A percentile compares a stretch with the other conserved stretches of the same genome.
Evolutionary conservation across 805 yeast species (phyloP).

Genomic region (Cyberlindnera mycetangii): DNA sequence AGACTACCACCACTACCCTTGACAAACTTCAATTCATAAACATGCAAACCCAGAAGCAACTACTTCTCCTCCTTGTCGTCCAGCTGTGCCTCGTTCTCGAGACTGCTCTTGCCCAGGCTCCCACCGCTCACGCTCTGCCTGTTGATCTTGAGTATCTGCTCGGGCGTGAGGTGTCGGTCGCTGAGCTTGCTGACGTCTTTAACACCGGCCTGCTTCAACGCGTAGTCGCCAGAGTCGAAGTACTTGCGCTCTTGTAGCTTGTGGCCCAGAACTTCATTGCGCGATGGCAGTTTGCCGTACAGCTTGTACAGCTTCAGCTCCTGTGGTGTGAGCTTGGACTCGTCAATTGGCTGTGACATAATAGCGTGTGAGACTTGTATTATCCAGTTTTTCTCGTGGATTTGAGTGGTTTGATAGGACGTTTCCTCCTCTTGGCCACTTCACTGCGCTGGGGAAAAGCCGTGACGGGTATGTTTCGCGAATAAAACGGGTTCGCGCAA

Average conservation of each 20-base stretch:
- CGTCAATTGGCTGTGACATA: slow-evolving; percentile 11
- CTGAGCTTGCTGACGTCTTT: slow-evolving; percentile 23
- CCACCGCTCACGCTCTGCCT: slow-evolving; percentile 56
- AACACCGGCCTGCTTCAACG: slow-evolving; percentile 70
- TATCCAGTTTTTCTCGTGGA: not conserved
- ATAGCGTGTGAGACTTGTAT: no score
- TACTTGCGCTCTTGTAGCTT: slow-evolving; percentile 85
- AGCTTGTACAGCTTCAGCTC: slow-evolving; percentile 73
- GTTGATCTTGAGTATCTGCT: slow-evolving; percentile 56
- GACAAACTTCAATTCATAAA: no score
- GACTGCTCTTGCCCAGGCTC: slow-evolving; percentile 42
- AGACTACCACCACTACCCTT: no score
- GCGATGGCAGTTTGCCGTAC: slow-evolving; percentile 85
- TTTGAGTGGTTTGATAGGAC: no score
- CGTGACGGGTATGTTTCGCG: not conserved
- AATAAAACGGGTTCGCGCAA: not conserved
- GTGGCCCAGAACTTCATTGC: slow-evolving; percentile 68
- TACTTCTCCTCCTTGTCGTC: slow-evolving; percentile 12
- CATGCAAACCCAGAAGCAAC: no score
- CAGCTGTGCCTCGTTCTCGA: slow-evolving; percentile 47
- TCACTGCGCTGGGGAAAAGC: no score
- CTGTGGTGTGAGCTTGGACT: slow-evolving; percentile 43
- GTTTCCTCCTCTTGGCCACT: no score
- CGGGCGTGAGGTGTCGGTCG: slow-evolving; percentile 30
- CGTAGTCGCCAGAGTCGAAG: slow-evolving; percentile 93